Evolutionary conservation across 495 filamentous ascomycete species (phyloP).

Genomic region (Zalerion maritima): DNA sequence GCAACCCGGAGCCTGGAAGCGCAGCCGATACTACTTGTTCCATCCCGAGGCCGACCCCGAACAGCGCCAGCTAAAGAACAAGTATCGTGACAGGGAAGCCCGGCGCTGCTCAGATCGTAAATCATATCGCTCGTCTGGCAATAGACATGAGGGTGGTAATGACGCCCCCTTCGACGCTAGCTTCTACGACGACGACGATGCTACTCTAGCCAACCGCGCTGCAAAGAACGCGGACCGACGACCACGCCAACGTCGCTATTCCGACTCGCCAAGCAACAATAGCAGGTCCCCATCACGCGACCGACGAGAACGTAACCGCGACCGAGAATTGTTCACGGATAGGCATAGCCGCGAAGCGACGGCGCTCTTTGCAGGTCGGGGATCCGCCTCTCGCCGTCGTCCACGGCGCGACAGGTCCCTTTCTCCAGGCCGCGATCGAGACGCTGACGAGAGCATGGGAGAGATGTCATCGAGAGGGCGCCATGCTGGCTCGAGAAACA

Average conservation of each 20-base stretch:
- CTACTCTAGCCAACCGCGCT: constrained; percentile 18
- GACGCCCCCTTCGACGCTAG: constrained; percentile 48
- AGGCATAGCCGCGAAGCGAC: constrained; percentile 9
- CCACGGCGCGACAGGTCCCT: constrained; percentile 48
- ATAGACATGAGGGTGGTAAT: constrained; percentile 38
- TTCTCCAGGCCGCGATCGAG: constrained; percentile 55
- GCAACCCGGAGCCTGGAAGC: constrained; percentile 53
- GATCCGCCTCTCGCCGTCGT: constrained; percentile 13
- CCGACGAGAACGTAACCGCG: constrained; percentile 18
- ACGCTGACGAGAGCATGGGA: constrained; percentile 38
- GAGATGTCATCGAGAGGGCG: constrained; percentile 16
- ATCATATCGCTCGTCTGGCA: too few species aligned
- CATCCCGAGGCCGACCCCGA: constrained; percentile 79
- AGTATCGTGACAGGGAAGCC: constrained; percentile 43
- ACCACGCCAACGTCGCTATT: constrained; percentile 15
- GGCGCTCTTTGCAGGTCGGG: constrained; percentile 13
- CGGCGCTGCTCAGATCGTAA: too few species aligned
- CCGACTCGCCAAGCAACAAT: constrained; percentile 20
- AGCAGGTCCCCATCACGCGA: constrained; percentile 18
- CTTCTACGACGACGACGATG: constrained; percentile 62
- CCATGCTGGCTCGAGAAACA: constrained; percentile 21
- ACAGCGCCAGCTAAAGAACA: constrained; percentile 42
- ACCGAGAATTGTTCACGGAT: constrained; percentile 40
- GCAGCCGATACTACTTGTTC: constrained; percentile 81
- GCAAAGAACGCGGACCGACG: too few species aligned